Evolutionary conservation across 192 early-diverging fungal species (phyloP), one percentile per base, ranked within the genome.

Genomic region (Coemansia sp.): DNA sequence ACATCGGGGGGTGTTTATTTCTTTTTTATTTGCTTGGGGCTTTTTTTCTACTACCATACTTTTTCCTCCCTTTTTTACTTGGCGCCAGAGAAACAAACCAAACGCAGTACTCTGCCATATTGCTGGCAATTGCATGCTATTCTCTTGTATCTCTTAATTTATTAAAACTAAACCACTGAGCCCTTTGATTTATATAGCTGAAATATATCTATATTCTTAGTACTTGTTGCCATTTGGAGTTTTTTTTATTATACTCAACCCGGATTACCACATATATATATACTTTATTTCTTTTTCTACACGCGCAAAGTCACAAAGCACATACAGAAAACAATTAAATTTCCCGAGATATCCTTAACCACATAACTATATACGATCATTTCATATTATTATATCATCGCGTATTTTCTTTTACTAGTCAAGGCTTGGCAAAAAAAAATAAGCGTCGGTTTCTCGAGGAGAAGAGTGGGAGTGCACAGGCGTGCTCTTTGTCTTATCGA

Each of bases 1-100:
- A 8, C 22, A 61, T 61, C 50, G 13, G 47, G 29, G 25, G n/a
- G n/a, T n/a, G n/a, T n/a, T n/a, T 30, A 22, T 50, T 49, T n/a
- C 22, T 34, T 35, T 34, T 51, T 47, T 42, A 42, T 42, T 42
- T 42, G 49, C 49, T 27, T 23, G 49, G 22, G 49, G 49, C 47
- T 42, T 60, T 32, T 34, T 51, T 22, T 61, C 29, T 22, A 35
- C 28, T 19, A 13, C 45, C 22, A 49, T 10, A 55, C n/a, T 36
- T 55, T 29, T 24, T 60, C 34, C 18, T 30, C 23, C 16, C n/a
- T 27, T 32, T 48, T 46, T 16, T 42, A 42, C 11, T 42, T 42
- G 11, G 11, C 39, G 39, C 11, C 11, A 8, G 8, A 42, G 39
- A 13, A 42, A 42, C 39, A 42, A 42, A 16, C 11, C 13, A 42